Conservation (phyloP, 306 rosid genomes). For the Lathyrus aphaca region DNA sequence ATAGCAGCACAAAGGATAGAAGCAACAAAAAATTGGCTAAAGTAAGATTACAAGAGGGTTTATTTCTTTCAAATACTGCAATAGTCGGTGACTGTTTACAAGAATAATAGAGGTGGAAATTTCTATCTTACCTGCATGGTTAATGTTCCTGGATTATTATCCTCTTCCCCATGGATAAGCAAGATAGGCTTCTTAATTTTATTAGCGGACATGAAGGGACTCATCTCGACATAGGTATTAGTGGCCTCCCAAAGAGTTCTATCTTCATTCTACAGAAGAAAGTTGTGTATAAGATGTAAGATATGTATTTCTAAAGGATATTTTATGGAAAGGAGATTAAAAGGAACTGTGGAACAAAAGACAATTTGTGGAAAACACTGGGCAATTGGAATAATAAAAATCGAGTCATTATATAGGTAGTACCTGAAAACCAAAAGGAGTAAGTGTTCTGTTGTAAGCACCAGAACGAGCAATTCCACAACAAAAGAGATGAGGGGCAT, state of each 20-base stretch:
- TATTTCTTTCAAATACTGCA: conserved; percentile 27
- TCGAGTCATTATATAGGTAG: background rate
- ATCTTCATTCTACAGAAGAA: conserved; percentile 77
- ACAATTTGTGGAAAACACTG: conserved; percentile 5
- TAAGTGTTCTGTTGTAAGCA: conserved; percentile 97
- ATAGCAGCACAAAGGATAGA: conserved; percentile 34
- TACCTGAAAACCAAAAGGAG: conserved; percentile 99
- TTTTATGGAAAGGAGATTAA: conserved; percentile 25
- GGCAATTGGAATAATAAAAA: conserved; percentile 3
- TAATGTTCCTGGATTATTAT: conserved; percentile 91
- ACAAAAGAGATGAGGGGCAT: conserved; percentile 96
- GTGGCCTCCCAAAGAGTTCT: conserved; percentile 99
- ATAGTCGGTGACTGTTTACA: conserved; percentile 6
- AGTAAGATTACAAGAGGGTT: conserved; percentile 28
- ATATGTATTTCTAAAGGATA: conserved; percentile 20
- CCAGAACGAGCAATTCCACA: conserved; percentile 99
- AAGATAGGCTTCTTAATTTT: conserved; percentile 95
- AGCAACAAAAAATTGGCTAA: conserved; percentile 35
- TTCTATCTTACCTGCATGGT: conserved; percentile 81
- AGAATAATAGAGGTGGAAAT: conserved; percentile 24
- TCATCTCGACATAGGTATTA: conserved; percentile 87
- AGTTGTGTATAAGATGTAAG: conserved; percentile 25
- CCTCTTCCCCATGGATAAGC: conserved; percentile 98
- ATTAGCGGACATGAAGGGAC: conserved; percentile 97
- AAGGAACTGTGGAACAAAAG: background rate